Base-by-base conservation (phyloP, 2,329 filamentous ascomycete species). In the Exophiala alcalophila region DNA sequence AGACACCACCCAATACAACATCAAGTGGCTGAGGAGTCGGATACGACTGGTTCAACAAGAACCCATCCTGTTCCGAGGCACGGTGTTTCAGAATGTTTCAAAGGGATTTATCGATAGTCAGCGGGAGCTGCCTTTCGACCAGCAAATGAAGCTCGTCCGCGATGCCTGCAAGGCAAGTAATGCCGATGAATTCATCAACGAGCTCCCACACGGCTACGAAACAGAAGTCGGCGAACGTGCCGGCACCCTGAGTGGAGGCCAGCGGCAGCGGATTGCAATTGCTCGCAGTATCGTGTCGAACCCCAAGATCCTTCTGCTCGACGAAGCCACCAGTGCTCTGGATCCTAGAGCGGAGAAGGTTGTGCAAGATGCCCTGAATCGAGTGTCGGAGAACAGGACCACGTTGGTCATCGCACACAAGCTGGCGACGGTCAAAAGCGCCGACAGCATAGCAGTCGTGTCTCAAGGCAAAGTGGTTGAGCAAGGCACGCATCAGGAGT, bases 231-330 rank as follows among this genome's bases (percentile, higher is more conserved):
- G 87, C 1, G 85, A 91, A 57, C 76, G 77, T 14, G 87, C 87
- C 4, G 82, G 83, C 29, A 87, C 85, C 58, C 68, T 94, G 2
- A 88, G 83, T 11, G 84, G 86, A 10, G 88, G 88, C 1, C 86
- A 94, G 60, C 77, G 85, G 14, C 87, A 94, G 60, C 77, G 88
- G 3, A 74, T 94, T 16, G 81, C 85, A 3, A 87, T 89, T 50
- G 84, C 84, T 0, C 72, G 84, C 5, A 80, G 80, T 8, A 79
- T 88, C 16, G 71, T 87, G 34, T 78, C 81, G 30, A 68, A 79
- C 34, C 83, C 84, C 0, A 67, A 70, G 1, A 76, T 89, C 2
- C 65, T 89, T 2, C 74, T 88, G 3, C 68, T 92, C 5, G 84
- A 91, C 57, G 84, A 91, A 62, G 85, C 86, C 1, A 89, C 84